phyloP scores from a whole-genome alignment of 83 land plant species.

The Larix sibirica region DNA sequence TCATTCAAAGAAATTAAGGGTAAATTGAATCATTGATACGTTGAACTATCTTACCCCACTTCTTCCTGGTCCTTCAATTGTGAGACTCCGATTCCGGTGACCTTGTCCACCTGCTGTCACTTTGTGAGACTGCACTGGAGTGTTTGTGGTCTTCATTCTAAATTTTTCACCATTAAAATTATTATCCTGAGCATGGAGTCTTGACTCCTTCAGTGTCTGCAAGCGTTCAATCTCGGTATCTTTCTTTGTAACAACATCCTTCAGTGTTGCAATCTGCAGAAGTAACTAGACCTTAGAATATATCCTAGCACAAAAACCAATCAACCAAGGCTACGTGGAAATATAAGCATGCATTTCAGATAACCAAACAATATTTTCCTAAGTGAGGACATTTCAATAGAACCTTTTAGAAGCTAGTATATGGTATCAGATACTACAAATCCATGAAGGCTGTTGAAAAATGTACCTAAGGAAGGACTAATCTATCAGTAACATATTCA shows the following conservation, averaged over 20 bases:
- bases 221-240: slow-evolving; percentile 63
- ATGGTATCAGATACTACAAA: too few relatives aligned
- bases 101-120: neutral
- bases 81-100: slow-evolving; percentile 17
- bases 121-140: too few relatives aligned
- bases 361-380: too few relatives aligned
- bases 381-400: too few relatives aligned
- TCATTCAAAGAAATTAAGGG: neutral
- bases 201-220: neutral
- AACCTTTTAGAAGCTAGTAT: too few relatives aligned
- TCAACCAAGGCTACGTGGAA: too few relatives aligned
- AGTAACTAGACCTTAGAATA: neutral
- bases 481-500: neutral
- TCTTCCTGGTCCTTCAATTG: slow-evolving; percentile 16
- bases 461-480: neutral
- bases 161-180: too few relatives aligned
- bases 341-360: too few relatives aligned
- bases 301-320: too few relatives aligned
- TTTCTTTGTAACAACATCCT: slow-evolving; percentile 51
- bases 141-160: too few relatives aligned
- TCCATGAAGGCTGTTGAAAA: neutral
- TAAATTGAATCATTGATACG: neutral
- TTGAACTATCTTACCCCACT: slow-evolving; percentile 1
- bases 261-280: slow-evolving; percentile 54
- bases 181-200: neutral